Conservation (phyloP, 805 yeast genomes). For the Sungouiella thailandica region DNA sequence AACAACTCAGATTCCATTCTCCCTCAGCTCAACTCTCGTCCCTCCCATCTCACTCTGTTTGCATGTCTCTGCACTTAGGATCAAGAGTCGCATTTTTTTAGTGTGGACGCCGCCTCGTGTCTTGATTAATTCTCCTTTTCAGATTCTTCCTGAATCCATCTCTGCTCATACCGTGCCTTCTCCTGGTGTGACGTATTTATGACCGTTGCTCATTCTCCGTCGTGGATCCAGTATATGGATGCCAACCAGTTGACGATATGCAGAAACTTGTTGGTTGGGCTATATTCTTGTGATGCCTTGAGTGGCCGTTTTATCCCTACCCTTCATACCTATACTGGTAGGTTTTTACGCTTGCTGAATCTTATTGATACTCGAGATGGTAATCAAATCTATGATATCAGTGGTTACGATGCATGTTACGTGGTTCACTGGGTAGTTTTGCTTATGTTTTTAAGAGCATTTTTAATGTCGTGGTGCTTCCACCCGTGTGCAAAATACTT, state of each 20-base stretch:
- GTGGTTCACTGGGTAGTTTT: conserved; percentile 52
- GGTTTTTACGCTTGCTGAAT: conserved; percentile 34
- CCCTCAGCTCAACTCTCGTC: too few species aligned
- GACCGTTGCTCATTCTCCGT: too few species aligned
- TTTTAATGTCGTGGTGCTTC: conserved; percentile 53
- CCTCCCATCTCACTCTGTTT: too few species aligned
- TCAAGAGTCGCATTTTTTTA: too few species aligned
- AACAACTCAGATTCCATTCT: too few species aligned
- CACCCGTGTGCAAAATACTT: conserved; percentile 47
- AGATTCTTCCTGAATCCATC: too few species aligned
- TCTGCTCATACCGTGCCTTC: too few species aligned
- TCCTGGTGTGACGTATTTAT: too few species aligned
- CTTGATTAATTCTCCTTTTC: too few species aligned
- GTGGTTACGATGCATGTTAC: conserved; percentile 49
- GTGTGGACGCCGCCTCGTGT: too few species aligned
- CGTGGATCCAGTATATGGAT: conserved; percentile 25
- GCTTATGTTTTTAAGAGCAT: conserved; percentile 54
- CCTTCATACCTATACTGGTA: conserved; percentile 23
- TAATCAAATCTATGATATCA: conserved; percentile 44
- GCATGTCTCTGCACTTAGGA: too few species aligned
- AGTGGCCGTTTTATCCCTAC: conserved; percentile 12
- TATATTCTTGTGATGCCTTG: conserved; percentile 24
- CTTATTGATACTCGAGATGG: conserved; percentile 13
- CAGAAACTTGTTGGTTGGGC: conserved; percentile 20
- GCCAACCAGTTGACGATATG: conserved; percentile 33